phyloP scores from a whole-genome alignment of 768 basidiomycete species.

The Termitomyces sp. region DNA sequence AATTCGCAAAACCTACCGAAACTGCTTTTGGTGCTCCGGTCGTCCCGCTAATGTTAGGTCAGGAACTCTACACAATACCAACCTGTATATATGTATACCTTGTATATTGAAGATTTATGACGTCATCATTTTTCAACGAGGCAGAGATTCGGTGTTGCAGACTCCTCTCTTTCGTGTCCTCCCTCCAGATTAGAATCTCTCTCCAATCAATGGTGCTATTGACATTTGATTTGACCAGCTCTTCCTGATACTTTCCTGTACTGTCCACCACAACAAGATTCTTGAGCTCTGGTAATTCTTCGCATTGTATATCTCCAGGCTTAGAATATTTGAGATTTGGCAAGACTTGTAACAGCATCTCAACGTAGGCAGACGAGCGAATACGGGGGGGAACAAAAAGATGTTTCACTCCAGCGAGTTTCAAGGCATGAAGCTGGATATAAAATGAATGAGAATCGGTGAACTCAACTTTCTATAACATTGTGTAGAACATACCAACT shows the following conservation, averaged over 20 bases:
- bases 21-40: slow-evolving; percentile 81
- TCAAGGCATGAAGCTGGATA: slow-evolving; percentile 51
- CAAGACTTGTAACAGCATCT: slow-evolving; percentile 50
- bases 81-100: slow-evolving; percentile 38
- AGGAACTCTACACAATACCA: neutral
- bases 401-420: slow-evolving; percentile 60
- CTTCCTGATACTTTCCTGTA: slow-evolving; percentile 27
- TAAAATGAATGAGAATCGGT: neutral
- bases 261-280: slow-evolving; percentile 69
- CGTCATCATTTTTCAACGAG: slow-evolving; percentile 52
- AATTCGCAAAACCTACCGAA: slow-evolving; percentile 41
- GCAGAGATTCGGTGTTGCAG: slow-evolving; percentile 35
- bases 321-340: slow-evolving; percentile 44
- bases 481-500: slow-evolving; percentile 48
- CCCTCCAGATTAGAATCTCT: slow-evolving; percentile 65
- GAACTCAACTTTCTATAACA: neutral
- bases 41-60: slow-evolving; percentile 50
- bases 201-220: slow-evolving; percentile 62
- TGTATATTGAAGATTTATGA: slow-evolving; percentile 83
- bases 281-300: slow-evolving; percentile 53
- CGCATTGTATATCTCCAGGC: slow-evolving; percentile 53
- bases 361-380: slow-evolving; percentile 58
- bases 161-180: slow-evolving; percentile 37
- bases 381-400: slow-evolving; percentile 69
- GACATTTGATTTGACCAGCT: slow-evolving; percentile 35